phyloP scores from a whole-genome alignment of 2,329 filamentous ascomycete genomes.

The Penicillium sp. region DNA sequence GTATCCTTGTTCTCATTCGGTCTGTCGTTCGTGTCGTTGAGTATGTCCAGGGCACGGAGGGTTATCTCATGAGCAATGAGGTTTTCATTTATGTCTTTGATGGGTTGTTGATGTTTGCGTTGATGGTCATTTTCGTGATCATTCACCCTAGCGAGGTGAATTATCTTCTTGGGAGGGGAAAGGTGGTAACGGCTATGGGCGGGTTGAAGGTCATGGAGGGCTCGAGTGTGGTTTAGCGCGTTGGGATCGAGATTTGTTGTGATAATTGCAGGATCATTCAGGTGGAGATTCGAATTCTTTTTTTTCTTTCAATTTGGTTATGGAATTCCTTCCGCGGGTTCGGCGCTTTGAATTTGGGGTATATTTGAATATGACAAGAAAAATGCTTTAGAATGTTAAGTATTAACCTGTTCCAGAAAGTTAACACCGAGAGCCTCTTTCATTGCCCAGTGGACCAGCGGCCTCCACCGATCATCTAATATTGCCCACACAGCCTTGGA shows the following conservation, averaged over 20 bases:
- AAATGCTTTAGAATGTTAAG: not conserved
- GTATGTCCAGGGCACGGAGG: constrained; percentile 27
- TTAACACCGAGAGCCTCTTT: constrained; percentile 28
- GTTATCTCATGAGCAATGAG: constrained; percentile 29
- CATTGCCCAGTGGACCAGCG: constrained; percentile 33
- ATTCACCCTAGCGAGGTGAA: constrained; percentile 27
- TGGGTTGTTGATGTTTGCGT: constrained; percentile 28
- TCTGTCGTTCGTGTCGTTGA: constrained; percentile 31
- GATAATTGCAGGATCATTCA: not conserved
- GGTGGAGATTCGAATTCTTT: not conserved
- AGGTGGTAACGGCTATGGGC: constrained; percentile 17
- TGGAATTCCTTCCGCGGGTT: not conserved
- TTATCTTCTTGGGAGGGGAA: constrained; percentile 18
- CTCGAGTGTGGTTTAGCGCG: not conserved
- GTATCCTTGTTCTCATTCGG: constrained; percentile 29
- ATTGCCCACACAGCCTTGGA: constrained; percentile 57
- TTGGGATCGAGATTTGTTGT: not conserved
- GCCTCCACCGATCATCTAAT: constrained; percentile 33
- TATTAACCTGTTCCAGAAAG: constrained; percentile 14
- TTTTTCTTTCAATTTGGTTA: not conserved
- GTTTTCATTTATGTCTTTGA: constrained; percentile 34
- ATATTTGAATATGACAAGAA: not conserved
- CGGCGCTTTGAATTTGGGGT: constrained; percentile 1
- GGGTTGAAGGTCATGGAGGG: constrained; percentile 16
- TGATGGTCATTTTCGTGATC: constrained; percentile 24